Base-by-base conservation (phyloP, 1,284 basidiomycete genomes). In the Trichosporon inkin region DNA sequence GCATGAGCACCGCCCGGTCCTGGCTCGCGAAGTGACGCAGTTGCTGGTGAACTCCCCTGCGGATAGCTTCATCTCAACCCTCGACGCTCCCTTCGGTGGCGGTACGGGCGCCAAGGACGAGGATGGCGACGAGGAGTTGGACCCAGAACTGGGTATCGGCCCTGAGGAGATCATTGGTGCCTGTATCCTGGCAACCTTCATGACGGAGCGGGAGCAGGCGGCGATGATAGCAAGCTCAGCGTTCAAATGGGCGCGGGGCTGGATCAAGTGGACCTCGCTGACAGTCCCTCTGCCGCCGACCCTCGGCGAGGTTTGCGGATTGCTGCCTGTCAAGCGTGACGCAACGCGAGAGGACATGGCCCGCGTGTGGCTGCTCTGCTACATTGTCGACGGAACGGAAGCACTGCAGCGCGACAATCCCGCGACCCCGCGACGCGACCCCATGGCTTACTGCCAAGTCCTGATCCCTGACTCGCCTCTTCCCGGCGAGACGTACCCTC, bases 131-230 rank as follows among this genome's bases (percentile, higher is more conserved):
- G 64, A 66, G 39, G 64, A 62, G 22, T 59, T 66, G 40, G 75
- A 78, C 64, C 70, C 71, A 13, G 76, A 78, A 62, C 65, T 77
- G 20, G 76, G 73, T 16, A 70, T 78, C 28, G 76, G 76, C 1
- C 74, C 76, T 13, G 76, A 78, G 59, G 76, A 78, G 66, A 78
- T 78, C 62, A 69, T 74, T 1, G 74, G 66, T 19, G 67, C 70
- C 14, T 71, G 68, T 53, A 61, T 73, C 19, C 58, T 76, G 4
- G 70, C 74, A 10, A 69, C 68, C 34, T 76, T 70, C 51, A 72
- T 71, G 61, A 63, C 62, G 1, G 68, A 72, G 35, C 61, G 68
- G 28, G 65, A 67, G 28, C 61, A 68, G 37, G 71, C 70, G 5
- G 63, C 63, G 32, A 57, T 63, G 7, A 72, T 76, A 34, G 75